Evolutionary conservation across 1,284 basidiomycete species (phyloP).

Genomic region (Apiotrichum mycotoxinovorans): DNA sequence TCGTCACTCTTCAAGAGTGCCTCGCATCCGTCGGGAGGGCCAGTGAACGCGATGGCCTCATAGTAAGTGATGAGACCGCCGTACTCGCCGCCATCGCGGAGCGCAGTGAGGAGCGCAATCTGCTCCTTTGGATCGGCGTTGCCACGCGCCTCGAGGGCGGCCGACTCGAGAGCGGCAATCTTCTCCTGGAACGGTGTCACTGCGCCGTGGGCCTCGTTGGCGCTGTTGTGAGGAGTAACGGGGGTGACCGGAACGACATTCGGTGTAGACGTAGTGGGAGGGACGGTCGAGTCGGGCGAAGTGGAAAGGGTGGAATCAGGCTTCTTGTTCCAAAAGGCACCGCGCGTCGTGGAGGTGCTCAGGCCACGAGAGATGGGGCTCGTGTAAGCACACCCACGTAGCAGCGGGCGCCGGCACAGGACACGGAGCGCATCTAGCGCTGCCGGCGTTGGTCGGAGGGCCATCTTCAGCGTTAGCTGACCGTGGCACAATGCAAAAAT

Average conservation of each 20-base stretch:
- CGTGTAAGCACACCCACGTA: neutral
- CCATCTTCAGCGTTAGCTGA: conserved; percentile 8
- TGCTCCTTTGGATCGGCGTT: conserved; percentile 26
- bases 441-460: conserved; percentile 16
- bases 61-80: conserved; percentile 38
- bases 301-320: neutral
- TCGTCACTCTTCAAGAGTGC: conserved; percentile 33
- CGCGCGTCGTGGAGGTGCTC: conserved; percentile 2
- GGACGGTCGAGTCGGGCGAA: neutral
- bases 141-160: conserved; percentile 25
- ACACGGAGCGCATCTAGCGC: conserved; percentile 15
- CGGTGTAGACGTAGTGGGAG: neutral
- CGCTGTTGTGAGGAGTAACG: neutral
- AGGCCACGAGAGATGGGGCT: neutral
- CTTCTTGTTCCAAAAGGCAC: conserved; percentile 1
- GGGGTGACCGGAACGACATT: neutral
- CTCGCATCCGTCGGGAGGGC: conserved; percentile 17
- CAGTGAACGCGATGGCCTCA: conserved; percentile 34
- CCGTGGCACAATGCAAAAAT: too few relatives aligned
- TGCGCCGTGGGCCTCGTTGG: conserved; percentile 4
- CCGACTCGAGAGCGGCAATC: conserved; percentile 42
- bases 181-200: conserved; percentile 38
- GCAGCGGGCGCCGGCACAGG: conserved; percentile 8
- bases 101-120: conserved; percentile 33
- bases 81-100: conserved; percentile 35